Conservation (phyloP, 2,329 filamentous ascomycete genomes). For the Nothopassalora personata region DNA sequence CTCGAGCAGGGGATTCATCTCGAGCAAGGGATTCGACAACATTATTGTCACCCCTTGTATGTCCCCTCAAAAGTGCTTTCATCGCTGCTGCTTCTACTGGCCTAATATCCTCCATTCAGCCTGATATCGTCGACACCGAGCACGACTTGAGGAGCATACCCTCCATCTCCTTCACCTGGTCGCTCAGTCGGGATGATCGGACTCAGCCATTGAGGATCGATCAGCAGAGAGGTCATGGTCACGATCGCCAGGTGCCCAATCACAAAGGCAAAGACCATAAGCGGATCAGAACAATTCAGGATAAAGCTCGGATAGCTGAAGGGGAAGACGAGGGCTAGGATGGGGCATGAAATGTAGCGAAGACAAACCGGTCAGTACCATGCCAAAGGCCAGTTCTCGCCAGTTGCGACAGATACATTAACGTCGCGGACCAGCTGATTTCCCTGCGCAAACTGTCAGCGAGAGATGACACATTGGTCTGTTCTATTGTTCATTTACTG, state of each 20-base stretch:
- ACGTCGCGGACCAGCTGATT: too few species aligned
- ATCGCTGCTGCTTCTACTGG: too few species aligned
- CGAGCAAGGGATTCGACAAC: too few species aligned
- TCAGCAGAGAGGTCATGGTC: slow-evolving; percentile 44
- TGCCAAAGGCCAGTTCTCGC: slow-evolving; percentile 54
- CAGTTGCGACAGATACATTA: too few species aligned
- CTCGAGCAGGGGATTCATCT: too few species aligned
- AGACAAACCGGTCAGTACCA: slow-evolving; percentile 47
- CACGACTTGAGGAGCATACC: neutral
- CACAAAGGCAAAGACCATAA: slow-evolving; percentile 48
- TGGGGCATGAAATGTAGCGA: slow-evolving; percentile 47
- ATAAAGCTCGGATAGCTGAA: slow-evolving; percentile 51
- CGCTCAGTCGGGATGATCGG: slow-evolving; percentile 47
- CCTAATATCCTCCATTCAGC: too few species aligned
- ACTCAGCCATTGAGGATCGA: slow-evolving; percentile 52
- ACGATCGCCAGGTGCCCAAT: slow-evolving; percentile 46
- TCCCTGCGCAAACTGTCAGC: too few species aligned
- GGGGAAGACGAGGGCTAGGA: slow-evolving; percentile 49
- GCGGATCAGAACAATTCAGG: slow-evolving; percentile 45
- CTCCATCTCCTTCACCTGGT: slow-evolving; percentile 34
- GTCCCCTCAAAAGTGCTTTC: too few species aligned
- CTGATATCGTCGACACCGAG: neutral
- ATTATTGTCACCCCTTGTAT: too few species aligned
- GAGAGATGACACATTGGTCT: too few species aligned
- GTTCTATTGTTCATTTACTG: too few species aligned